These are phyloP conservation scores for Stagonosporopsis vannaccii DNA, from an alignment of 2,329 filamentous ascomycete genomes.

Conservation along the genomic window DNA sequence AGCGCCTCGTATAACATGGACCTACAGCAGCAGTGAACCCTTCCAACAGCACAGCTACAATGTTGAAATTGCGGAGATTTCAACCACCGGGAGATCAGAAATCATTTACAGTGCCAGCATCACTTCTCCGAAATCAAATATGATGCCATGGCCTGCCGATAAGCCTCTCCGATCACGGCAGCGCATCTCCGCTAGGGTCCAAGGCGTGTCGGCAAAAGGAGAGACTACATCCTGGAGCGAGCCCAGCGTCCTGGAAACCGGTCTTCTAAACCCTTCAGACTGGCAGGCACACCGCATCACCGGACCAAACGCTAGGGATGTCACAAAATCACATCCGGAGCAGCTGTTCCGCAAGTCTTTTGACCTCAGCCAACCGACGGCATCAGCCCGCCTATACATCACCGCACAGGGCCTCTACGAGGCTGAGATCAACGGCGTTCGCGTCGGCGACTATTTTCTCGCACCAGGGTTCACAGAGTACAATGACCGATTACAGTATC, in stretches of 20 bases:
- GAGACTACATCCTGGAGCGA: background rate
- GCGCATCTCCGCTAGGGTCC: background rate
- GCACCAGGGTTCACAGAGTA: constrained; percentile 1
- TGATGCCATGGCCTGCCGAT: constrained; percentile 1
- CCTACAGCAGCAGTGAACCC: background rate
- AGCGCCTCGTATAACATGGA: constrained; percentile 1
- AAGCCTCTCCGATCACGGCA: background rate
- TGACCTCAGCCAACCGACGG: background rate
- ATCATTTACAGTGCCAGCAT: background rate
- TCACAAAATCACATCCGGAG: constrained; percentile 1
- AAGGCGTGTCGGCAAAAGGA: background rate
- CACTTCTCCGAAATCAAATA: background rate
- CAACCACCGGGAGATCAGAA: background rate
- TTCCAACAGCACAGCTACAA: constrained; percentile 1
- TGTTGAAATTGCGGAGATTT: background rate
- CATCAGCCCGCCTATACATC: background rate
- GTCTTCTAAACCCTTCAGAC: background rate
- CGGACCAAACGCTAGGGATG: background rate
- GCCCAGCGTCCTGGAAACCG: background rate
- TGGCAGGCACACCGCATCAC: background rate
- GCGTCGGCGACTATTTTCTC: constrained; percentile 3
- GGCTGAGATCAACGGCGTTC: background rate
- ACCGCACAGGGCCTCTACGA: background rate
- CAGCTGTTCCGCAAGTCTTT: constrained; percentile 1
- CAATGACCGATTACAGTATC: background rate